Base-by-base conservation (phyloP, 2,329 filamentous ascomycete species). In the Monosporascus sp. region DNA sequence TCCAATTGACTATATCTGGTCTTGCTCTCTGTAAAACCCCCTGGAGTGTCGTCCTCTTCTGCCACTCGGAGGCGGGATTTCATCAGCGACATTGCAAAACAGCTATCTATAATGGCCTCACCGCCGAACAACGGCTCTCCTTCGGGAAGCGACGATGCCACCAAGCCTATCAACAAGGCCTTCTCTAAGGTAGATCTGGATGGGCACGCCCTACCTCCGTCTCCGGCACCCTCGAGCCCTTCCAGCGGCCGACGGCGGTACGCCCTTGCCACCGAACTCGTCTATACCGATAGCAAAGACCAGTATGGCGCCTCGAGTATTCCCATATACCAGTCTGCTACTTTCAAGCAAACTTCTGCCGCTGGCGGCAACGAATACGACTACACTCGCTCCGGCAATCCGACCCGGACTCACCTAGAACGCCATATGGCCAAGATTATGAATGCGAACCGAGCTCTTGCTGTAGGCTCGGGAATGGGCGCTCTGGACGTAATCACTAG, bases 401-500 rank as follows among this genome's bases (percentile, higher is more conserved):
- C 94, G 18, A 99, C 94, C 54, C 84, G 94, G 60, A 96, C 93
- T 37, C 94, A 99, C 67, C 83, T 99, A 58, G 94, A 99, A 76
- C 85, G 93, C 54, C 94, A 99, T 72, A 79, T 99, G 63, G 94
- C 95, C 66, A 99, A 99, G 82, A 96, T 99, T 70, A 99, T 99
- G 95, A 92, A 90, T 63, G 94, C 94, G 46, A 85, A 85, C 64
- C 88, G 95, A 52, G 90, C 90, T 9, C 82, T 99, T 49, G 93
- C 95, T 48, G 93, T 97, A 45, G 91, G 92, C 51, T 97, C 93
- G 1, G 94, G 94, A 53, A 99, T 99, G 94, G 94, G 91, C 50
- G 94, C 94, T 24, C 77, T 97, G 65, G 94, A 99, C 72, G 93
- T 99, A 58, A 97, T 99, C 61, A 95, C 91, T 17, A 87, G 94